Evolutionary conservation across 345 rosid species (phyloP).

Genomic region (Populus ilicifolia): DNA sequence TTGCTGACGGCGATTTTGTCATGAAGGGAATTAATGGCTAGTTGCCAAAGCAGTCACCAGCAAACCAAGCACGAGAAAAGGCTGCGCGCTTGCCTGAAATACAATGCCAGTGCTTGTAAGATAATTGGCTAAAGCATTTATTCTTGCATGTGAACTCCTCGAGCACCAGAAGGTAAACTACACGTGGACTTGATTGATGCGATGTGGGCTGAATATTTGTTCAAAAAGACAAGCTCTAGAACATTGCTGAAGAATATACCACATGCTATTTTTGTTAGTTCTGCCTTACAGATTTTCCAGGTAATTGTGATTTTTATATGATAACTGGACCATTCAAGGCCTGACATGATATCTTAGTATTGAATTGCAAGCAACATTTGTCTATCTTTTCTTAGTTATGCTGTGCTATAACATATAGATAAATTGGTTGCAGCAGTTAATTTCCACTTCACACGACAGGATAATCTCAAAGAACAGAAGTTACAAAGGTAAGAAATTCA

Average conservation of each 20-base stretch:
- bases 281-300: neutral
- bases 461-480: neutral
- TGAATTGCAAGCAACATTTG: neutral
- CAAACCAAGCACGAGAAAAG: conserved; percentile 85
- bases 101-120: neutral
- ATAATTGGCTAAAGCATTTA: neutral
- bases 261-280: too few species aligned
- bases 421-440: neutral
- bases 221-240: neutral
- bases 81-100: conserved; percentile 92
- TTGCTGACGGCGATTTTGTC: neutral
- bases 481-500: neutral
- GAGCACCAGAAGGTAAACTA: neutral
- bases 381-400: neutral
- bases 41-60: conserved; percentile 92
- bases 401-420: neutral
- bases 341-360: neutral
- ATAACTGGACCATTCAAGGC: neutral
- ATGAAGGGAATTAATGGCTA: conserved; percentile 44
- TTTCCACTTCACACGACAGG: neutral
- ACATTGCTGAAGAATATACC: too few species aligned
- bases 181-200: neutral
- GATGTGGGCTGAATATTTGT: neutral
- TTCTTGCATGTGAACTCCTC: neutral
- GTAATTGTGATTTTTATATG: neutral